A percentile compares a stretch with the other conserved stretches of the same genome.
Conservation (phyloP, 208 protist species). For the Blechomonas ayalai region DNA sequence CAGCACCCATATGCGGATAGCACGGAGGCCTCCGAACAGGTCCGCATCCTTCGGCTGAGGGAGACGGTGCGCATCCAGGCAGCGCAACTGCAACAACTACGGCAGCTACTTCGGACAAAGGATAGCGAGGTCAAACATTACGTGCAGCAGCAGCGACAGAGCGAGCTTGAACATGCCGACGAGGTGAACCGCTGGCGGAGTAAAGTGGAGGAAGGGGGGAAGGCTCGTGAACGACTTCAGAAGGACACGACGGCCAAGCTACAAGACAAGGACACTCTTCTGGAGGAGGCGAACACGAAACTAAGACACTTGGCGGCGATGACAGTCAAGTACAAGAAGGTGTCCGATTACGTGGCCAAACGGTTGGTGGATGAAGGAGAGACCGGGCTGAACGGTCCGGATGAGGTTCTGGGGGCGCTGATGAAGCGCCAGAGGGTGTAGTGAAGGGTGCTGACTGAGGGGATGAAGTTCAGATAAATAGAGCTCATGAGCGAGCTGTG, state of each 20-base stretch:
- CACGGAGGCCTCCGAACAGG: no score
- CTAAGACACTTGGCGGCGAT: constrained; percentile 49
- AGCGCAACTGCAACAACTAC: constrained; percentile 38
- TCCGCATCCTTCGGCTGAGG: no score
- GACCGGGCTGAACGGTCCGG: constrained; percentile 21
- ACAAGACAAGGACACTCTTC: constrained; percentile 19
- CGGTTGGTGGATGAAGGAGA: constrained; percentile 11
- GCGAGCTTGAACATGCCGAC: constrained; percentile 23
- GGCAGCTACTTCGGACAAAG: constrained; percentile 46
- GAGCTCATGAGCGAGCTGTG: no score
- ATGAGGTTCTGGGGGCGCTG: constrained; percentile 34
- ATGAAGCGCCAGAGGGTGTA: no score
- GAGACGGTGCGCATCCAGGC: no score
- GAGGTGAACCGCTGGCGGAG: constrained; percentile 32
- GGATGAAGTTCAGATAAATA: no score
- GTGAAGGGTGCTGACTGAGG: no score
- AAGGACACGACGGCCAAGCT: constrained; percentile 19
- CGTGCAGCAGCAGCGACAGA: constrained; percentile 37
- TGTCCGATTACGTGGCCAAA: constrained; percentile 17
- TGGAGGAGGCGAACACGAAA: constrained; percentile 40
- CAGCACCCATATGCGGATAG: no score
- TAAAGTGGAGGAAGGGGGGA: constrained; percentile 45
- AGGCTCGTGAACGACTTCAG: constrained; percentile 25
- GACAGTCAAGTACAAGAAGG: constrained; percentile 30
- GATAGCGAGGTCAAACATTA: constrained; percentile 40